A percentile compares a stretch with the other conserved stretches of the same genome.
Conservation (phyloP, 176 grass and related monocot species). For the Lolium perenne region DNA sequence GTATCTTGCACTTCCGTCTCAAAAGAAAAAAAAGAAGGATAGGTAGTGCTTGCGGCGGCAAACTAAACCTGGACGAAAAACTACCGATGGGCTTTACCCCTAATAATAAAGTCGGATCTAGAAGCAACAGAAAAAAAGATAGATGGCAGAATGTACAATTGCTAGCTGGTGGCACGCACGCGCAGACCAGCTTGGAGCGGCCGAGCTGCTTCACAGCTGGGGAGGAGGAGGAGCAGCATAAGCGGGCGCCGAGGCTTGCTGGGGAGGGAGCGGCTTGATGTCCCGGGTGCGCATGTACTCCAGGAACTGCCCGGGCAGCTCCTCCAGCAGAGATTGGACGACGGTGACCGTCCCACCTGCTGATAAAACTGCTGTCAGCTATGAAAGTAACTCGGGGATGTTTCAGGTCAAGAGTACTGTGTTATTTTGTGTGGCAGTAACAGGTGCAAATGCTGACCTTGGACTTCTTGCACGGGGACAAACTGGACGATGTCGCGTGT, state of each 20-base stretch:
- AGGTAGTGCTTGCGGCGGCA: not conserved
- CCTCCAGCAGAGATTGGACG: conserved; percentile 87
- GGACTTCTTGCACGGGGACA: conserved; percentile 79
- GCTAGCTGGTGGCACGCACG: not conserved
- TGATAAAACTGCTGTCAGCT: not conserved
- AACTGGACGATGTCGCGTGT: conserved; percentile 96
- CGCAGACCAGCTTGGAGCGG: not conserved
- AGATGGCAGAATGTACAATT: conserved; percentile 34
- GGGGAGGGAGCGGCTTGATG: conserved; percentile 55
- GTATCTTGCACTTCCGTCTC: not conserved
- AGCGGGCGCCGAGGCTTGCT: not conserved
- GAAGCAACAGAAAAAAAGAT: no score
- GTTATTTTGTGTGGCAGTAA: not conserved
- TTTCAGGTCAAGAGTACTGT: not conserved
- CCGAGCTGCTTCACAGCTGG: not conserved
- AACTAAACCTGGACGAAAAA: not conserved
- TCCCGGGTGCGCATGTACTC: conserved; percentile 75
- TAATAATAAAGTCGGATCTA: not conserved
- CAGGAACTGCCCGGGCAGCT: conserved; percentile 87
- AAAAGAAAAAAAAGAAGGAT: not conserved
- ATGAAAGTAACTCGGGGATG: not conserved
- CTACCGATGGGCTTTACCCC: not conserved
- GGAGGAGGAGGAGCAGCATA: conserved; percentile 30
- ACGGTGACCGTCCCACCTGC: conserved; percentile 75
- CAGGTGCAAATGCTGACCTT: conserved; percentile 47